Evolutionary conservation across 2,329 filamentous ascomycete genomes (phyloP).

Genomic region (Kalaharituber pfeilii): DNA sequence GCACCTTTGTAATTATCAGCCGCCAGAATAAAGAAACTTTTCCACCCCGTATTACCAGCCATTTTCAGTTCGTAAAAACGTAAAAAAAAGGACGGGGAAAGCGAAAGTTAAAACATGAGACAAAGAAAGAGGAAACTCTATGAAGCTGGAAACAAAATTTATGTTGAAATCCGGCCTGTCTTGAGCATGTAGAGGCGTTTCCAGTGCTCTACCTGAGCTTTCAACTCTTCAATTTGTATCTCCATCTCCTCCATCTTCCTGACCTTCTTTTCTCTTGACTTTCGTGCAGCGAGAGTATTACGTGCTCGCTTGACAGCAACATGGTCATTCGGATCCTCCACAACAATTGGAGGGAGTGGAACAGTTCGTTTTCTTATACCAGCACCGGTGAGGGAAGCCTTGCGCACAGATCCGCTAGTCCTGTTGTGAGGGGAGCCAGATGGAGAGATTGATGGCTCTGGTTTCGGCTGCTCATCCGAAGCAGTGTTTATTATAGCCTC

Average conservation of each 20-base stretch:
- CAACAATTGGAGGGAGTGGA: slow-evolving; percentile 18
- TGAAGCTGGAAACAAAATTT: slow-evolving; percentile 9
- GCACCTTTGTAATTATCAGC: not conserved
- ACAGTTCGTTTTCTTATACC: slow-evolving; percentile 13
- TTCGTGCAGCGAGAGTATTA: slow-evolving; percentile 84
- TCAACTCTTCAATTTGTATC: slow-evolving; percentile 17
- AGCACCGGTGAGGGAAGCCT: slow-evolving; percentile 14
- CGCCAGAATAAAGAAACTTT: not conserved
- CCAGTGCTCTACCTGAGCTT: slow-evolving; percentile 17
- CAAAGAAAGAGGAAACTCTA: slow-evolving; percentile 7
- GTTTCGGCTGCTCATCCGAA: slow-evolving; percentile 2
- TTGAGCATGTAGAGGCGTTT: slow-evolving; percentile 6
- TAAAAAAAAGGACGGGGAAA: slow-evolving; percentile 6
- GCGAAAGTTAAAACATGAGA: slow-evolving; percentile 5
- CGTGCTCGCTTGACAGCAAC: slow-evolving; percentile 82
- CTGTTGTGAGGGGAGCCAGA: slow-evolving; percentile 14
- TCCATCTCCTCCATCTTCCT: slow-evolving; percentile 59
- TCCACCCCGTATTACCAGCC: not conserved
- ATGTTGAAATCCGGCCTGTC: not conserved
- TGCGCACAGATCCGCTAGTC: not conserved
- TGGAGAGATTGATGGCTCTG: slow-evolving; percentile 10
- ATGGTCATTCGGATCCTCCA: slow-evolving; percentile 47
- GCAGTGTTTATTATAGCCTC: slow-evolving; percentile 1
- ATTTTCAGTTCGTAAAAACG: slow-evolving; percentile 6
- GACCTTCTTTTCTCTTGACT: slow-evolving; percentile 76